Evolutionary conservation across 306 rosid species (phyloP), one percentile per base, ranked within the genome.

Genomic region (Corylus heterophylla): DNA sequence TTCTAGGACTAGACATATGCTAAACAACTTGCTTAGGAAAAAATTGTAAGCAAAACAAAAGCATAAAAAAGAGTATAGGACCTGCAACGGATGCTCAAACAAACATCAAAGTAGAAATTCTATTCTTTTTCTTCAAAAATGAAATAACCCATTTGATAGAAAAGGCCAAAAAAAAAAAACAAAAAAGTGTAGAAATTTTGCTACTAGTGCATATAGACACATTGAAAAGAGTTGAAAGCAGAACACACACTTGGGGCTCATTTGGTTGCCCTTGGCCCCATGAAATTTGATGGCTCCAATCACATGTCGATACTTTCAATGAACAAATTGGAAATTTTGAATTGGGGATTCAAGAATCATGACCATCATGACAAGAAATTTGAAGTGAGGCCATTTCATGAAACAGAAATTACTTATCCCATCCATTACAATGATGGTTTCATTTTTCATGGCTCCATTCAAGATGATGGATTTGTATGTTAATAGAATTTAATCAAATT

Each of bases 51-150:
- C 69, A 62, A 62, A 62, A 62, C 18, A 62, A 62, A 12, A 27
- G 35, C 4, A 62, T n/a, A 16, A 55, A n/a, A 27, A 55, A n/a
- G 29, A 18, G 27, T 55, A 31, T 6, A 27, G 39, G 69, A 29
- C 44, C 69, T 62, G 44, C n/a, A 62, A 62, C 45, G 69, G n/a
- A 61, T 27, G 39, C 68, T 61, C 37, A 62, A 62, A 29, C n/a
- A 27, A 27, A 62, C 7, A 12, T 61, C 22, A 17, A 16, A 54
- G 58, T 17, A 54, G 58, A 54, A 54, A 54, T 17, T 16, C 58
- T 49, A 12, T 49, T 49, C 52, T 49, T 9, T 58, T 8, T 22
- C 27, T 58, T 58, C 6, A 22, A 58, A 58, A 58, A 58, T 8
- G 31, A 58, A 8, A 25, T 7, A n/a, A 58, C 13, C 25, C 31